These are phyloP conservation scores for Starmerella floris DNA, from an alignment of 805 yeast species.

Conservation along the genomic window DNA sequence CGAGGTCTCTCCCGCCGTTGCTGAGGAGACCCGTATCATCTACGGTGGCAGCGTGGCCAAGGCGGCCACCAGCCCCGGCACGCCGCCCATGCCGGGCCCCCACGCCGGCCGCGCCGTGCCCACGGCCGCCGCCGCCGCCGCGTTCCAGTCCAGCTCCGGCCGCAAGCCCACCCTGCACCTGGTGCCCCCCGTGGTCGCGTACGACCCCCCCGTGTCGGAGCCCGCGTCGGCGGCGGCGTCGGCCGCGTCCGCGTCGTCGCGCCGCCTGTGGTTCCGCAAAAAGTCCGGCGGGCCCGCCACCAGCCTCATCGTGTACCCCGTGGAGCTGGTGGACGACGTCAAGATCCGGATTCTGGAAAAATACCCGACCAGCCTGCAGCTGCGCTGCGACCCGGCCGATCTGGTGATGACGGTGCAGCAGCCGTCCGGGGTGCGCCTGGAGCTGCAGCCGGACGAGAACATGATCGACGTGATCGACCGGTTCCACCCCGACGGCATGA, in stretches of 20 bases:
- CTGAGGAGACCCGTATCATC: too few species aligned
- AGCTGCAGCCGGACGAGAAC: constrained; percentile 42
- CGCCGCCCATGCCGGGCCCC: neutral
- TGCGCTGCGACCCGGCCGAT: constrained; percentile 58
- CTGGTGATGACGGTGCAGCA: constrained; percentile 23
- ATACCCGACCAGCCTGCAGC: constrained; percentile 53
- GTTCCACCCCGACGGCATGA: constrained; percentile 56
- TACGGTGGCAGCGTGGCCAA: neutral
- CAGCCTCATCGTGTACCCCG: constrained; percentile 44
- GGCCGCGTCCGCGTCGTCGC: constrained; percentile 1
- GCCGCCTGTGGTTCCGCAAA: constrained; percentile 17
- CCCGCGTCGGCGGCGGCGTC: neutral
- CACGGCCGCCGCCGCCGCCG: constrained; percentile 3
- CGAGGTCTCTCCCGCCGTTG: too few species aligned
- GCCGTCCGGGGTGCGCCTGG: constrained; percentile 11
- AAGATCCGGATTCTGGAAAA: constrained; percentile 50
- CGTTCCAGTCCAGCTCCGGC: neutral
- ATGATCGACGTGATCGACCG: constrained; percentile 47
- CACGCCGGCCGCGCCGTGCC: neutral
- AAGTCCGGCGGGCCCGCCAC: constrained; percentile 41
- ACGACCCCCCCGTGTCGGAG: neutral
- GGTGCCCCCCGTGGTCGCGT: constrained; percentile 1
- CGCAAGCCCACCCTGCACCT: constrained; percentile 1
- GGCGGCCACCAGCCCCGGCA: neutral
- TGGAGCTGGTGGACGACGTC: constrained; percentile 63